These are phyloP conservation scores for Podospora pseudopauciseta DNA, from an alignment of 495 filamentous ascomycete genomes.

Conservation along the genomic window DNA sequence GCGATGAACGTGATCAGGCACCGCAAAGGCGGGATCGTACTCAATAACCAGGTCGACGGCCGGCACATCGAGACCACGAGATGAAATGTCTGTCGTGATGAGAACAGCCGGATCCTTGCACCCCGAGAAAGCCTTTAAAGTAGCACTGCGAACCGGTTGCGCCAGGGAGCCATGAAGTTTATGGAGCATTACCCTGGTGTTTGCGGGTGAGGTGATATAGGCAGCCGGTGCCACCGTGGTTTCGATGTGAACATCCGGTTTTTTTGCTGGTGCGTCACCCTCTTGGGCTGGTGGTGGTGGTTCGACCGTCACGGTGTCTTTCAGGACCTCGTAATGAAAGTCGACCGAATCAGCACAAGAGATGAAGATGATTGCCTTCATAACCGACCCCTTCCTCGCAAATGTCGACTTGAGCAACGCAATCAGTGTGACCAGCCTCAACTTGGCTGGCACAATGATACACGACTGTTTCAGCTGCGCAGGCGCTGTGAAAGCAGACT, in stretches of 20 bases:
- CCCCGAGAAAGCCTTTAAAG: constrained; percentile 69
- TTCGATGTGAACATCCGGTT: constrained; percentile 32
- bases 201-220: constrained; percentile 49
- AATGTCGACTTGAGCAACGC: constrained; percentile 82
- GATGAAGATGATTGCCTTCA: constrained; percentile 94
- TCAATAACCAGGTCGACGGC: constrained; percentile 92
- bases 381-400: constrained; percentile 76
- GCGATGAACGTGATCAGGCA: constrained; percentile 87
- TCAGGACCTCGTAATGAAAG: constrained; percentile 90
- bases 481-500: constrained; percentile 72
- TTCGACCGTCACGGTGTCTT: constrained; percentile 37
- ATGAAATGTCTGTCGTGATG: constrained; percentile 91
- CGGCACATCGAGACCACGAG: constrained; percentile 88
- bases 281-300: constrained; percentile 17
- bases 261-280: constrained; percentile 24
- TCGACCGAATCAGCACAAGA: constrained; percentile 96
- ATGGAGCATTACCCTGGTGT: constrained; percentile 62
- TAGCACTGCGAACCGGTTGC: constrained; percentile 79
- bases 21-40: constrained; percentile 88
- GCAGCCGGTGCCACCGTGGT: constrained; percentile 42
- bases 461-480: constrained; percentile 91
- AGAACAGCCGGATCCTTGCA: constrained; percentile 68
- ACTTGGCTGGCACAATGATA: constrained; percentile 78
- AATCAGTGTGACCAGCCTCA: constrained; percentile 81
- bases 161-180: constrained; percentile 91